Base-by-base conservation (phyloP, 2,329 filamentous ascomycete species). In the Juglanconis sp. region DNA sequence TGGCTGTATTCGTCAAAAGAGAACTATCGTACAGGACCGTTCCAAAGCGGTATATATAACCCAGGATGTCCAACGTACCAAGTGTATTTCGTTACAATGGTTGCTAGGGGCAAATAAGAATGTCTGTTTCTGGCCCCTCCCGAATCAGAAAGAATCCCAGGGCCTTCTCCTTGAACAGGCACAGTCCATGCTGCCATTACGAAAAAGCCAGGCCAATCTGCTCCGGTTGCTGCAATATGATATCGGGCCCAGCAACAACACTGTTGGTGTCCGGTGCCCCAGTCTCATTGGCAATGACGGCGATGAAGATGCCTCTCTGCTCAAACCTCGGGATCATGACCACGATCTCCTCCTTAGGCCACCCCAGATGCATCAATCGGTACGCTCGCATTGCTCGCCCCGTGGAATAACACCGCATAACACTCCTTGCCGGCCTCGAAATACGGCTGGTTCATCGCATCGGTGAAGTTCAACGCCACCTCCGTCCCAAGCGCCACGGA, bases 371-470 rank as follows among this genome's bases (percentile, higher is more conserved):
- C 72, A 52, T 77, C 65, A 55, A 76, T 72, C 1, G 74, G 72
- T 17, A 74, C 68, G 11, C 72, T 73, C 47, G 73, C 65, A 44
- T 75, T 74, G 24, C 64, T 38, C 32, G 75, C 32, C 2, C 70
- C 74, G 57, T 77, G 75, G 67, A 75, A 77, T 66, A 73, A 77
- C 34, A 77, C 74, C 13, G 73, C 73, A 61, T 74, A 75, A 61
- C 77, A 77, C 44, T 72, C 66, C 51, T 59, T 68, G 38, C 59
- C 51, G 3, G 62, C 24, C 1, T 63, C 67, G 47, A 72, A 69
- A 11, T 57, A 47, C 17, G 69, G 71, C 48, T 65, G 64, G 46
- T 72, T 72, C 8, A 61, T 63, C 24, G 67, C 65, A 55, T 68
- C 69, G 3, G 65, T 64, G 64, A 73, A 76, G 40, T 66, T 67